Conservation (phyloP, 2,329 filamentous ascomycete genomes). For the Epichloe bromicola region DNA sequence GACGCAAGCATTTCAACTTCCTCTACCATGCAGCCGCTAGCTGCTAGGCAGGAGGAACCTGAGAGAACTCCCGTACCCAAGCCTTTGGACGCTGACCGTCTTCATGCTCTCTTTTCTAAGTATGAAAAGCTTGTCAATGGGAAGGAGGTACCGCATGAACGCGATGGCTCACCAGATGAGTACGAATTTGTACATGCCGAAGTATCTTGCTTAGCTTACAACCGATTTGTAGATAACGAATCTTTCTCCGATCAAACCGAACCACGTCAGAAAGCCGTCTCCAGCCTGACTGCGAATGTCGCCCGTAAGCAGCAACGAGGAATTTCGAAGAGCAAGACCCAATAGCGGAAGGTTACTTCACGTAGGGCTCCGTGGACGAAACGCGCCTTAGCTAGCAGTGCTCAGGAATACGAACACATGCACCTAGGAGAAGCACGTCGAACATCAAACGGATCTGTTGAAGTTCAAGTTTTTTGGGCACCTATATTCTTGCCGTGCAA, state of each 20-base stretch:
- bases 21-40: neutral
- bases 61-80: neutral
- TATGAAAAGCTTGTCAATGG: neutral
- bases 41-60: neutral
- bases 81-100: neutral
- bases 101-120: too few relatives aligned
- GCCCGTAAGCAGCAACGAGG: neutral
- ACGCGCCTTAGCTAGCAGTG: neutral
- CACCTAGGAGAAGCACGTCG: neutral
- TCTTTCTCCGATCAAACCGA: neutral
- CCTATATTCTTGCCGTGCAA: neutral
- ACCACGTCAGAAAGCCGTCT: neutral
- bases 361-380: neutral
- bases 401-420: neutral
- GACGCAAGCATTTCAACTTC: neutral
- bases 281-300: neutral
- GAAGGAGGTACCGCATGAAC: neutral
- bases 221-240: neutral
- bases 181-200: neutral
- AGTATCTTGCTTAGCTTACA: neutral
- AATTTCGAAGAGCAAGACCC: slow-evolving; percentile 1
- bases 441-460: neutral
- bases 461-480: slow-evolving; percentile 1
- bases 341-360: neutral
- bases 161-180: neutral